Evolutionary conservation across 371 early-diverging fungal species (phyloP).

Genomic region (Mortierella sp.): DNA sequence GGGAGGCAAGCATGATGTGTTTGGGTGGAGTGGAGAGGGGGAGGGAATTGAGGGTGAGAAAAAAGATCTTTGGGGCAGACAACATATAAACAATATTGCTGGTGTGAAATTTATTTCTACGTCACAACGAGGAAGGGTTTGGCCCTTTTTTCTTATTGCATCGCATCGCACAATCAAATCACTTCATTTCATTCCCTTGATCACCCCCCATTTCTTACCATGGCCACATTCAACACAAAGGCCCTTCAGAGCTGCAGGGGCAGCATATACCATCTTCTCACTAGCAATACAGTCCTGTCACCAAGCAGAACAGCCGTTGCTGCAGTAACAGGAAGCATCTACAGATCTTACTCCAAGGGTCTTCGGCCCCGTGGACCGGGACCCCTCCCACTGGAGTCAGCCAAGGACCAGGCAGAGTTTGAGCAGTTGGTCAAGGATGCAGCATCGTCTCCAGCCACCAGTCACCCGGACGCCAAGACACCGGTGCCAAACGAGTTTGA

Average conservation of each 20-base stretch:
- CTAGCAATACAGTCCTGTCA: neutral
- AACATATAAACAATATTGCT: neutral
- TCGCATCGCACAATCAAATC: too few species aligned
- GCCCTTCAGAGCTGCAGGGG: too few species aligned
- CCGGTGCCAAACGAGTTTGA: slow-evolving; percentile 70
- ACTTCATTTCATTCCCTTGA: too few species aligned
- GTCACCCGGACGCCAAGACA: slow-evolving; percentile 71
- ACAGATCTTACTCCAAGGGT: slow-evolving; percentile 19
- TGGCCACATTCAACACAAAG: too few species aligned
- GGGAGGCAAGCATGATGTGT: slow-evolving; percentile 41
- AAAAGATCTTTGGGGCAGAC: neutral
- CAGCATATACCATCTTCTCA: too few species aligned
- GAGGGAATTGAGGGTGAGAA: neutral
- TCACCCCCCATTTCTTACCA: too few species aligned
- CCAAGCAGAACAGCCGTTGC: neutral
- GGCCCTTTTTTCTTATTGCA: too few species aligned
- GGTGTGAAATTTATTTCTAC: too few species aligned
- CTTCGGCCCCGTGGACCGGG: slow-evolving; percentile 60
- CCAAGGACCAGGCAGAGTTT: slow-evolving; percentile 79
- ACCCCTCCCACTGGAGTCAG: slow-evolving; percentile 81
- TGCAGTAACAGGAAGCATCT: neutral
- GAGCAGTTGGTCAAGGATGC: slow-evolving; percentile 68
- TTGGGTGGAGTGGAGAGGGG: slow-evolving; percentile 8
- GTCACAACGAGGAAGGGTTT: too few species aligned
- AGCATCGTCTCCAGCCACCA: slow-evolving; percentile 42